Base-by-base conservation (phyloP, 176 grass and related monocot genomes). In the Cocos nucifera region DNA sequence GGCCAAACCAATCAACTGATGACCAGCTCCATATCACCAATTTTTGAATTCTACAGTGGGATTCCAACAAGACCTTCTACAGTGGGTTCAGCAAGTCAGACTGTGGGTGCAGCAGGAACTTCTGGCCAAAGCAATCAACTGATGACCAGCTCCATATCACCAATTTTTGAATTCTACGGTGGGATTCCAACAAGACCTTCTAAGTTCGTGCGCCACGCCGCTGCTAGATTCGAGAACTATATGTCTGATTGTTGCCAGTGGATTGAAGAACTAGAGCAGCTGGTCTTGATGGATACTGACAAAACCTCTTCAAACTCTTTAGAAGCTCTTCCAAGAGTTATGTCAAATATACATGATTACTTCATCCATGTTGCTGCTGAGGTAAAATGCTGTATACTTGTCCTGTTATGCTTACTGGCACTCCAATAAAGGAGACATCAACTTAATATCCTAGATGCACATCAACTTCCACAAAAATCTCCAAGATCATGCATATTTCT, bases 311-410 rank as follows among this genome's bases (percentile, higher is more conserved):
- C 56, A 59, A 59, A 69, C 58, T 77, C 62, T 58, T 54, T 85
- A 55, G 78, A 85, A 65, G 71, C 84, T 78, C 50, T 97, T 22
- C 64, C 81, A 26, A 84, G 73, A 83, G 84, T 88, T 69, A 70
- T 97, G 51, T 80, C 84, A 8, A 83, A 97, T 67, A 51, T 90
- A 61, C 70, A 85, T 61, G 92, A 80, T 65, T 97, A 85, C 82
- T 75, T 91, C 57, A 88, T 97, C n/a, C 69, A 85, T 84, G 81
- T 88, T 72, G 83, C 87, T 54, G 72, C 81, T 39, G 80, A 97
- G 92, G 92, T 97, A 79, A 75, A 59, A 23, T 66, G 15, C 7
- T 27, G 15, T 64, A 6, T 49, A 17, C 30, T 44, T 44, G 2
- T 44, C 35, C 10, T 30, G 28, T 30, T 30, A 6, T 30, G 28